phyloP scores from a whole-genome alignment of 139 green algal species.

The Chlamydomonas schloesseri region DNA sequence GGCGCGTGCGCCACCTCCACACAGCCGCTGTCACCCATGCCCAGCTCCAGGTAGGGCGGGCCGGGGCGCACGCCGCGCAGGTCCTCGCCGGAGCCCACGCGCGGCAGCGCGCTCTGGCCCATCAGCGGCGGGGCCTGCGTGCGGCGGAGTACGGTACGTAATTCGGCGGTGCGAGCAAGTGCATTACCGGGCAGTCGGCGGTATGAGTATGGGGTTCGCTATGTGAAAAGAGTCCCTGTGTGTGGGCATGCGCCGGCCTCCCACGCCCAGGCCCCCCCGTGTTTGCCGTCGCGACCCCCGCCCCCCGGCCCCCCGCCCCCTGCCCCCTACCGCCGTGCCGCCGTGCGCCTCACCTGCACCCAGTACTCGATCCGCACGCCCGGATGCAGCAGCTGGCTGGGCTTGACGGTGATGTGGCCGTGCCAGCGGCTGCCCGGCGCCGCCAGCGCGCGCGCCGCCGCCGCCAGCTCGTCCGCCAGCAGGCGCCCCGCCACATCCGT shows the following conservation, averaged over 20 bases:
- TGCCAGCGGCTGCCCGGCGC: slow-evolving; percentile 39
- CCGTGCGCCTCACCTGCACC: background rate
- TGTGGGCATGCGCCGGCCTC: too few species aligned
- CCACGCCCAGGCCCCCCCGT: too few species aligned
- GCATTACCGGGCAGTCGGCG: too few species aligned
- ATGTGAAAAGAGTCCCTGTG: too few species aligned
- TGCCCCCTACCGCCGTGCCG: too few species aligned
- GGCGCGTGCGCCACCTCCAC: slow-evolving; percentile 31
- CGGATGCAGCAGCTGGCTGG: slow-evolving; percentile 8
- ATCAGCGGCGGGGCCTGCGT: slow-evolving; percentile 39
- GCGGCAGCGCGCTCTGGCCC: slow-evolving; percentile 30
- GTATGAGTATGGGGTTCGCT: too few species aligned
- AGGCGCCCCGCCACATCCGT: slow-evolving; percentile 49
- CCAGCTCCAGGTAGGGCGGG: slow-evolving; percentile 25
- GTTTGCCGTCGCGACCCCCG: too few species aligned
- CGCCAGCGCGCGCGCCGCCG: slow-evolving; percentile 30
- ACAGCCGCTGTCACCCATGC: slow-evolving; percentile 19
- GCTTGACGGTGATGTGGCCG: slow-evolving; percentile 41
- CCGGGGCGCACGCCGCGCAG: background rate
- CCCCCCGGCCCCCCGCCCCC: too few species aligned
- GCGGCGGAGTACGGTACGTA: too few species aligned
- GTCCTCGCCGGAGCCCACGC: background rate
- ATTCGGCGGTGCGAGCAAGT: too few species aligned
- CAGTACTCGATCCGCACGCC: slow-evolving; percentile 52
- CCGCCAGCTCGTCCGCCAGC: slow-evolving; percentile 48